Conservation (phyloP, 257 asterid species). For the Solanum ossicruentum region DNA sequence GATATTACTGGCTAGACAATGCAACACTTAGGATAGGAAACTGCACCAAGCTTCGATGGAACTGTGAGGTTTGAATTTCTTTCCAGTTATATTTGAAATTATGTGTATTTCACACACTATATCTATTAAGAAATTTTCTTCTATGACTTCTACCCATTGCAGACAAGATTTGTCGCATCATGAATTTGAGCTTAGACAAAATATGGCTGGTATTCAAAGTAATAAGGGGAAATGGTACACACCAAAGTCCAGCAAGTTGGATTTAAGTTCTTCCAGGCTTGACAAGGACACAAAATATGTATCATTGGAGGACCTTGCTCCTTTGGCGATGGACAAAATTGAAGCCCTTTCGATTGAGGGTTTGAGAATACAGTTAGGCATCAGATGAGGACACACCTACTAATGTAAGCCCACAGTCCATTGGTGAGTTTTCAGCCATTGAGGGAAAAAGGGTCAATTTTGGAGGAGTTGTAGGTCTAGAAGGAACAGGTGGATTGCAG, state of each 20-base stretch:
- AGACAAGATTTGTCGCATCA: constrained; percentile 39
- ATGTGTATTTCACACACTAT: background rate
- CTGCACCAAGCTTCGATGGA: constrained; percentile 43
- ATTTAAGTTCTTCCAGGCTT: constrained; percentile 13
- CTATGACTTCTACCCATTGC: constrained; percentile 5
- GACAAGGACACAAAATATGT: constrained; percentile 47
- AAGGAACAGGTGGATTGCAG: constrained; percentile 77
- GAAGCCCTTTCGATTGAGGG: constrained; percentile 55
- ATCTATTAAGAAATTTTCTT: background rate
- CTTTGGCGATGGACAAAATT: constrained; percentile 83
- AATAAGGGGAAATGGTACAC: constrained; percentile 11
- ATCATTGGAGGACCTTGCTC: constrained; percentile 79
- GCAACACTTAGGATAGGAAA: constrained; percentile 78
- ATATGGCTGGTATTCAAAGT: constrained; percentile 13
- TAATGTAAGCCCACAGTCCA: constrained; percentile 50
- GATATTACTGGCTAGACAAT: constrained; percentile 72
- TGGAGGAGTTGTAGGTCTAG: constrained; percentile 61
- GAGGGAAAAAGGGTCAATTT: constrained; percentile 35
- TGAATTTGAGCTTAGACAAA: constrained; percentile 19
- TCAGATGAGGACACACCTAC: constrained; percentile 57
- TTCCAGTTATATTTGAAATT: background rate
- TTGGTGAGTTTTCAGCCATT: constrained; percentile 66
- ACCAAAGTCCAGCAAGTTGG: constrained; percentile 11
- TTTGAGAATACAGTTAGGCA: constrained; percentile 80
- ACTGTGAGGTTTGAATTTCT: constrained; percentile 42